phyloP scores from a whole-genome alignment of 192 early-diverging fungal species.

The Dissophora globulifera region DNA sequence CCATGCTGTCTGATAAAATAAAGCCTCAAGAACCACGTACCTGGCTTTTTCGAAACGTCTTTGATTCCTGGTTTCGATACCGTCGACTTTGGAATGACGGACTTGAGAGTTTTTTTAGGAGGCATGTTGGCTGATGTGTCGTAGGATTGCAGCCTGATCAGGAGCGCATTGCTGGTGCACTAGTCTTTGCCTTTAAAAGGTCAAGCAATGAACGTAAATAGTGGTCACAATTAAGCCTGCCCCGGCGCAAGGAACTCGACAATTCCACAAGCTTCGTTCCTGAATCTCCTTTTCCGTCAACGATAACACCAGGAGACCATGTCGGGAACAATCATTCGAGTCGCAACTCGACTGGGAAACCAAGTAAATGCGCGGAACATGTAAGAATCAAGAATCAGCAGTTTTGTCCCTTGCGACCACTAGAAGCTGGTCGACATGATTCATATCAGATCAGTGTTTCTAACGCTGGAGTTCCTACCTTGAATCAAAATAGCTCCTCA shows the following conservation, averaged over 20 bases:
- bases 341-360: conserved; percentile 10
- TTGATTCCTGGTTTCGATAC: conserved; percentile 20
- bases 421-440: background rate
- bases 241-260: too few species aligned
- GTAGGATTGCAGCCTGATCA: conserved; percentile 3
- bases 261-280: background rate
- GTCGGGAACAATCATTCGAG: conserved; percentile 24
- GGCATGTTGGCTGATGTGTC: conserved; percentile 19
- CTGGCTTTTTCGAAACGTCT: conserved; percentile 16
- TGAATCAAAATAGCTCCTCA: conserved; percentile 13
- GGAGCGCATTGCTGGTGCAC: background rate
- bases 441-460: too few species aligned
- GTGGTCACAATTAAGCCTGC: conserved; percentile 12
- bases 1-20: too few species aligned
- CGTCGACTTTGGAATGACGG: conserved; percentile 24
- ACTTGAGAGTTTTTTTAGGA: conserved; percentile 46
- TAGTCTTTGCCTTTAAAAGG: conserved; percentile 4
- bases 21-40: background rate
- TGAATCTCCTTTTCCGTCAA: background rate
- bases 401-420: background rate
- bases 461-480: too few species aligned
- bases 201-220: conserved; percentile 1
- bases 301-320: background rate
- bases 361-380: conserved; percentile 17
- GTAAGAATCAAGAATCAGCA: conserved; percentile 1